phyloP scores from a whole-genome alignment of 148 eudicot species.

The Beta vulgaris region DNA sequence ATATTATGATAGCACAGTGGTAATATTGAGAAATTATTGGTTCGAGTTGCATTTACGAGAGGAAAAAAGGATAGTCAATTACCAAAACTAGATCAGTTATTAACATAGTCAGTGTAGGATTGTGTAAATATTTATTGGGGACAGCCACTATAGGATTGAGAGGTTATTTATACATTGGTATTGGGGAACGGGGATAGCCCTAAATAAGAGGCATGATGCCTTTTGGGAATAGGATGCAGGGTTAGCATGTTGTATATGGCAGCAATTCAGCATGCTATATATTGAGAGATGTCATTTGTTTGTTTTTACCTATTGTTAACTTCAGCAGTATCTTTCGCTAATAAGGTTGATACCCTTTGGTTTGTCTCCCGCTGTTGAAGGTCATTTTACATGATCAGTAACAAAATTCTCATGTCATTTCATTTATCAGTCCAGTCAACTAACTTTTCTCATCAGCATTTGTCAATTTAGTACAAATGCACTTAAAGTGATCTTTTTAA shows the following conservation, averaged over 20 bases:
- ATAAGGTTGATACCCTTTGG: not conserved
- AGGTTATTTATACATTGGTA: too few relatives aligned
- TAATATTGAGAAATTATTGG: not conserved
- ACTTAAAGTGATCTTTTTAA: too few relatives aligned
- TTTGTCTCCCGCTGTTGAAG: too few relatives aligned
- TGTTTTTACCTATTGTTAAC: not conserved
- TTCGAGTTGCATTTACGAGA: not conserved
- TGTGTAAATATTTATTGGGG: too few relatives aligned
- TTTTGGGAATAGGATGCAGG: not conserved
- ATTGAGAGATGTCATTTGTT: not conserved
- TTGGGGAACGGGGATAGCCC: too few relatives aligned
- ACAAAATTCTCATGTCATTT: not conserved
- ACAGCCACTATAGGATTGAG: not conserved
- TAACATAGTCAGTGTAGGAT: not conserved
- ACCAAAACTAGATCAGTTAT: not conserved
- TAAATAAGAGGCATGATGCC: not conserved
- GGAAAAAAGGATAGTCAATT: not conserved
- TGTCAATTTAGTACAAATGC: too few relatives aligned
- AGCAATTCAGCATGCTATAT: not conserved
- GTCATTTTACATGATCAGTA: too few relatives aligned
- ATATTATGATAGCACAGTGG: not conserved
- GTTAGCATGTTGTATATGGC: too few relatives aligned
- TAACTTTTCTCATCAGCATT: not conserved
- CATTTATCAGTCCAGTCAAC: not conserved
- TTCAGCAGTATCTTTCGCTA: not conserved